Conservation (phyloP, 2,329 filamentous ascomycete genomes). For the Exophiala alcalophila region DNA sequence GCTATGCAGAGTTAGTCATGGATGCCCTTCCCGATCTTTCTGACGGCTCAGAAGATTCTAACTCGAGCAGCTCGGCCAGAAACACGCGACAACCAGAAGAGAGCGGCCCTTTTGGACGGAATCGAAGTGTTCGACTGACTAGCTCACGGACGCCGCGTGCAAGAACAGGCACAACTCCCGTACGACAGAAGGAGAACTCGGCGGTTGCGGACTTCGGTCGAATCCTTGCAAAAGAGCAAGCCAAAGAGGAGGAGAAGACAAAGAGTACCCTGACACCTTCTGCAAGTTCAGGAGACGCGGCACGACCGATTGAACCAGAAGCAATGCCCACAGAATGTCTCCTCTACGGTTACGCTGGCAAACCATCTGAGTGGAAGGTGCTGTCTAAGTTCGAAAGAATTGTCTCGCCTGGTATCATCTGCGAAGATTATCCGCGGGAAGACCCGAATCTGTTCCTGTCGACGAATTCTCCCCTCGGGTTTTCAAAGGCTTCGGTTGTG, state of each 20-base stretch:
- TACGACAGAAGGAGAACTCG: constrained; percentile 52
- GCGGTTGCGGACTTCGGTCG: constrained; percentile 49
- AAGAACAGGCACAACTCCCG: constrained; percentile 56
- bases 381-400: constrained; percentile 85
- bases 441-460: constrained; percentile 72
- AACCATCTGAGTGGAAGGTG: constrained; percentile 70
- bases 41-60: constrained; percentile 7
- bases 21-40: not conserved
- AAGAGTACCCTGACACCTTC: constrained; percentile 20
- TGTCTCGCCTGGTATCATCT: constrained; percentile 62
- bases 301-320: constrained; percentile 39
- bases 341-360: constrained; percentile 77
- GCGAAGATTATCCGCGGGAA: constrained; percentile 87
- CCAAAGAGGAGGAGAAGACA: constrained; percentile 36
- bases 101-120: constrained; percentile 59
- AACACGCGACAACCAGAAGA: constrained; percentile 57
- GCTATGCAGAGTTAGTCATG: constrained; percentile 57
- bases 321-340: constrained; percentile 69
- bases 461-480: constrained; percentile 49
- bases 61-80: constrained; percentile 41
- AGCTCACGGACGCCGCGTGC: constrained; percentile 50
- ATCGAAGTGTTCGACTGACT: constrained; percentile 45
- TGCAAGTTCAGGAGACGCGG: constrained; percentile 15
- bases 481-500: constrained; percentile 47
- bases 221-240: constrained; percentile 45